phyloP scores from a whole-genome alignment of 2,329 filamentous ascomycete species.

The Phyllosticta citriasiana region DNA sequence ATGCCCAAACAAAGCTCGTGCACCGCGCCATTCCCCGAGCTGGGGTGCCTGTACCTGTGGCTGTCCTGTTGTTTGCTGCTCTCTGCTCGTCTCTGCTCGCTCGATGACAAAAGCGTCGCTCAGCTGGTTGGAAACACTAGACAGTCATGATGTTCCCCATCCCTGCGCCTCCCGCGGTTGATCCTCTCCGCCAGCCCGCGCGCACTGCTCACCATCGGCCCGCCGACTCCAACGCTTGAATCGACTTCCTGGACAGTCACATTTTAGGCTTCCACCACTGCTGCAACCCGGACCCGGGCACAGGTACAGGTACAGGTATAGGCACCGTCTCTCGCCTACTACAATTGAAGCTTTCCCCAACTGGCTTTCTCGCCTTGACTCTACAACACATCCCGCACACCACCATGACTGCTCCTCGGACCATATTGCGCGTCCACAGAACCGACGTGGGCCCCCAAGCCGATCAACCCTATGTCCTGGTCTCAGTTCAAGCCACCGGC shows the following conservation, averaged over 20 bases:
- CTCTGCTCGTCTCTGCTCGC: no score
- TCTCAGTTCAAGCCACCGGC: slow-evolving; percentile 47
- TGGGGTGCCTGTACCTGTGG: background rate
- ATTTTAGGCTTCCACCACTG: background rate
- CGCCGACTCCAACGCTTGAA: background rate
- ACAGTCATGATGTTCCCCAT: background rate
- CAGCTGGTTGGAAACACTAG: no score
- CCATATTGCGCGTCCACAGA: slow-evolving; percentile 50
- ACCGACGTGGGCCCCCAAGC: slow-evolving; percentile 33
- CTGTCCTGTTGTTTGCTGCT: no score
- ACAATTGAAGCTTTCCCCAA: background rate
- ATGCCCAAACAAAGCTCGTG: background rate
- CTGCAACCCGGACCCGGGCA: no score
- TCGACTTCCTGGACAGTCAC: background rate
- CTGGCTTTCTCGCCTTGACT: background rate
- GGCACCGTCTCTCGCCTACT: background rate
- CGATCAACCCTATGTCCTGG: slow-evolving; percentile 42
- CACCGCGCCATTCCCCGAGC: background rate
- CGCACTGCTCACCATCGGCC: background rate
- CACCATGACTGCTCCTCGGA: slow-evolving; percentile 1
- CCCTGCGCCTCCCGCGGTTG: background rate
- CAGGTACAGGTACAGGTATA: no score
- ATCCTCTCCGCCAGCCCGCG: background rate
- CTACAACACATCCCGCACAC: background rate
- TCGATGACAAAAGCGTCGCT: no score